Evolutionary conservation across 352 stramenopile species (phyloP), one percentile per base, ranked within the genome.

Genomic region (Phytophthora tentaculata): DNA sequence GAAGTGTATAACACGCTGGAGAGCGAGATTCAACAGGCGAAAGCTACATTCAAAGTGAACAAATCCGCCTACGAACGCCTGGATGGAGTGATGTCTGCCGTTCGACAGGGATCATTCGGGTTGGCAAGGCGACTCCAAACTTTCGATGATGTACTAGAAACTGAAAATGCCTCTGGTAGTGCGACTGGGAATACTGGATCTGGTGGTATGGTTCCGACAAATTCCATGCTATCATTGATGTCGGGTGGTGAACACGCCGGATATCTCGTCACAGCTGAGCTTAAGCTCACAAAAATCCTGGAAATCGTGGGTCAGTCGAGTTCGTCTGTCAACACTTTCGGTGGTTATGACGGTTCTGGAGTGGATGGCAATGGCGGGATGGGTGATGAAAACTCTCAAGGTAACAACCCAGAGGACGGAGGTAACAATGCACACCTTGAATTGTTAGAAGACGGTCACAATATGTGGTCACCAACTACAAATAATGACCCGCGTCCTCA

Each of bases 1-100:
- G 86, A 94, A 66, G 83, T 93, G 32, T 93, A 91, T 71, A 93
- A 91, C 55, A 86, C 83, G 13, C 69, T 93, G 10, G 85, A 93
- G 49, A 85, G 67, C 51, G 84, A 93, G 55, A 92, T 95, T 62
- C 81, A 88, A 59, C 80, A 91, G 35, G 81, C 83, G 8, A 90
- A 92, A 55, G 79, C 76, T 19, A 75, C 80, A 3, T 67, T 92
- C 39, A 95, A 94, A 58, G 71, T 91, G 32, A 93, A 92, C 70
- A 93, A 93, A 63, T 81, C 82, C 0, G 86, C 84, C 16, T 89
- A 81, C 60, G 87, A 94, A 61, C 81, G 86, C 2, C 62, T 95
- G 0, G 81, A 92, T 43, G 77, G 83, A n/a, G 84, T 94, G 2
- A 87, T 95, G 52, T 84, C 84, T 17, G 79, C 79, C 1, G 83